Evolutionary conservation across 495 filamentous ascomycete genomes (phyloP), one percentile per base, ranked within the genome.

Genomic region (Penicillium ucsense): DNA sequence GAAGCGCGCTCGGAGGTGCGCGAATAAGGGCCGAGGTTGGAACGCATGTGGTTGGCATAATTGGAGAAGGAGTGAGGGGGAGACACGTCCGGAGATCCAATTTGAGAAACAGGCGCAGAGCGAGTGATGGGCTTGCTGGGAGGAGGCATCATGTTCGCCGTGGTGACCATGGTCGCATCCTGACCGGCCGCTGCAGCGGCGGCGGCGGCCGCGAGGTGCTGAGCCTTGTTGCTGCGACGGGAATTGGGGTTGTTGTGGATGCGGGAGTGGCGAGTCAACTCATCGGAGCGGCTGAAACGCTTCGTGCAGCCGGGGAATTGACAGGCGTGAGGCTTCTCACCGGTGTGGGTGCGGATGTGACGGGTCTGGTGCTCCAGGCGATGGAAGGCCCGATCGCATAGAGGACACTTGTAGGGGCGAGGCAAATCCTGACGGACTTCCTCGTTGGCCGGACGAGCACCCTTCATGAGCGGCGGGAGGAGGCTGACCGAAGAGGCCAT

Each of bases 201-300:
- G 0, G 76, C 77, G 0, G 76, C 77, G 0, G 76, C 75, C 1
- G 78, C 75, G 37, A 76, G 59, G 43, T 82, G 78, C 52, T 86
- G 83, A 8, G 86, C 80, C 73, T 94, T 95, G 75, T 95, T 94
- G 42, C 87, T 90, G 59, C 92, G 75, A 64, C 92, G 78, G 51
- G 89, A 94, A 75, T 97, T 97, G 40, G 94, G 92, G 70, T 98
- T 98, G 76, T 83, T 95, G 79, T 98, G 92, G 74, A 98, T 98
- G 63, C 92, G 79, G 63, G 92, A 96, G 70, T 98, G 92, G 40
- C 92, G 81, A 37, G 92, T 98, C 47, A 98, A 76, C 70, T 98
- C 92, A 58, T 98, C 92, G 12, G 94, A 97, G 28, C 92, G 82
- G 56, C 87, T 94, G 78, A 98, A 98, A 48, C 89, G 86, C 70